Evolutionary conservation across 352 stramenopile genomes (phyloP).

Genomic region (Phytophthora quininea): DNA sequence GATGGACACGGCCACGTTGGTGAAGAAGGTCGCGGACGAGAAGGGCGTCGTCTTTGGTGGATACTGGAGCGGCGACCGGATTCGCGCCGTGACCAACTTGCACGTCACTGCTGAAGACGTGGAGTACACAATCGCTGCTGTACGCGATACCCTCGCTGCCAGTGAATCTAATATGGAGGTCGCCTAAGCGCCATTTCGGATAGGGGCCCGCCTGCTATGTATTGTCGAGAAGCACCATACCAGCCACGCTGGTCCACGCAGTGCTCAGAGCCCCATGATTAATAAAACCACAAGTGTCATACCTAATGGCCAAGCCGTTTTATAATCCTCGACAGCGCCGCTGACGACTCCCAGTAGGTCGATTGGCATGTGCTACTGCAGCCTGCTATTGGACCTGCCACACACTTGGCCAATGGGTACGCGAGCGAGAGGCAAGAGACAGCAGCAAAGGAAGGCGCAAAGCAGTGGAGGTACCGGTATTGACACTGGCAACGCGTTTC

Average conservation of each 20-base stretch:
- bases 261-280: slow-evolving; percentile 17
- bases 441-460: no score
- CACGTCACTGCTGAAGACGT: slow-evolving; percentile 71
- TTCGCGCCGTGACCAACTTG: slow-evolving; percentile 80
- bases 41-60: slow-evolving; percentile 75
- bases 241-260: slow-evolving; percentile 3
- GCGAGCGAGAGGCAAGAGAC: no score
- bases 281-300: slow-evolving; percentile 24
- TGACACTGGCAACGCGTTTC: no score
- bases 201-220: slow-evolving; percentile 16
- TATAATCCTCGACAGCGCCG: no score
- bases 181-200: slow-evolving; percentile 19
- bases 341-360: no score
- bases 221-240: slow-evolving; percentile 18
- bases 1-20: slow-evolving; percentile 51
- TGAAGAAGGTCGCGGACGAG: slow-evolving; percentile 58
- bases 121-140: slow-evolving; percentile 60
- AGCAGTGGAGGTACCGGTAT: no score
- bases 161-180: slow-evolving; percentile 32
- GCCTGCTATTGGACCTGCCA: no score
- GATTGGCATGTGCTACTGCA: no score
- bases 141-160: slow-evolving; percentile 62
- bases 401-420: no score
- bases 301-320: no score
- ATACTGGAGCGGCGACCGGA: slow-evolving; percentile 66